Evolutionary conservation across 73 alveolate genomes (phyloP), one percentile per base, ranked within the genome.

Genomic region (Paramecium pentaurelia): DNA sequence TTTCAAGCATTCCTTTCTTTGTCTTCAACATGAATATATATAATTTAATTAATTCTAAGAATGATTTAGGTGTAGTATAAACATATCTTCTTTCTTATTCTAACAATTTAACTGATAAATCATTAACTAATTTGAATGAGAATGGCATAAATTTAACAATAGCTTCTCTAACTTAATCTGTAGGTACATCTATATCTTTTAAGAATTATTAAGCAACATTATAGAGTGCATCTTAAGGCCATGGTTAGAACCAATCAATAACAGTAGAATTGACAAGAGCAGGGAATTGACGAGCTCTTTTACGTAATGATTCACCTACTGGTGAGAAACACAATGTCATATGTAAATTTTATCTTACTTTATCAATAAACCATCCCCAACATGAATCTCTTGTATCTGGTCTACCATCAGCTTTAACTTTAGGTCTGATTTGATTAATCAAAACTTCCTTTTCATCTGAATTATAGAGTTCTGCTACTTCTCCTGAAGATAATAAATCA

Each of bases 291-390:
- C 99, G 95, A 25, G 99, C 99, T 68, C 99, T 97, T 95, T 95
- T 95, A 32, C 96, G 93, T 86, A 95, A 58, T 27, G 98, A 88
- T 87, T 99, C 99, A 83, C 99, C 99, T 37, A 99, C 99, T 11
- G 99, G 99, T 27, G 99, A 98, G 99, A 99, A 99, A 93, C 99
- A 99, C 73, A 99, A 94, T n/a, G 99, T 95, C 99, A 99, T 99
- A 96, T 99, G 99, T 45, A 99, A 97, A 97, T 99, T 99, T 95
- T 97, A 98, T 86, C 97, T 98, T 86, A 99, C 99, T 93, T 99
- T 95, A 58, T 97, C 99, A 42, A 99, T 98, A 95, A 97, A 99
- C 99, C 96, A 99, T 93, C 95, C 95, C 99, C 99, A 98, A 77
- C 99, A 97, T 96, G 98, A 98, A 92, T 98, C 99, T 86, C 98